A percentile compares a stretch with the other conserved stretches of the same genome.
phyloP scores from a whole-genome alignment of 805 yeast genomes.

The Metschnikowia bowlesiae region DNA sequence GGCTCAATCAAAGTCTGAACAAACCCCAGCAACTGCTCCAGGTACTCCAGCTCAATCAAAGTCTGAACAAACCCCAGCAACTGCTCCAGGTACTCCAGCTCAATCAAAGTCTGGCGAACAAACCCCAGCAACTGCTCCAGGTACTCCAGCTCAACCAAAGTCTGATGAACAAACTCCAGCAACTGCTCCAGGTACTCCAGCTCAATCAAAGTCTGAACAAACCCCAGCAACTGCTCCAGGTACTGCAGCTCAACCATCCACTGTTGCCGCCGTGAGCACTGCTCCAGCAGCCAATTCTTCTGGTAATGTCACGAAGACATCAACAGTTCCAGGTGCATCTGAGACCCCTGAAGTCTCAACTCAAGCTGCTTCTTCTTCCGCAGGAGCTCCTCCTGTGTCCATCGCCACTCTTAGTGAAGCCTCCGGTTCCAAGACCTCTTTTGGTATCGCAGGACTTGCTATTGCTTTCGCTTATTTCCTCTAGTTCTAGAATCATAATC shows the following conservation, averaged over 20 bases:
- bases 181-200: neutral
- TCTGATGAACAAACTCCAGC: neutral
- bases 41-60: neutral
- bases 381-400: neutral
- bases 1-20: neutral
- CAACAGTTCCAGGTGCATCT: neutral
- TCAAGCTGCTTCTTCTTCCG: neutral
- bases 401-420: neutral
- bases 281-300: neutral
- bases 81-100: neutral
- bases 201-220: neutral
- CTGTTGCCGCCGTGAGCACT: neutral
- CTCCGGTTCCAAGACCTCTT: conserved; percentile 1
- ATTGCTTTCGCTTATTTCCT: conserved; percentile 1
- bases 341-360: neutral
- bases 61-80: neutral
- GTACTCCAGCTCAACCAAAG: neutral
- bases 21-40: neutral
- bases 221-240: neutral
- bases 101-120: neutral
- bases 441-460: neutral
- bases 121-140: neutral
- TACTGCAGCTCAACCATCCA: neutral
- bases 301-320: neutral
- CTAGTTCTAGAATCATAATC: neutral